Percentiles rank a stretch among this genome's conserved stretches.
phyloP scores from a whole-genome alignment of 805 yeast species.

The Starmera dryadoides region DNA sequence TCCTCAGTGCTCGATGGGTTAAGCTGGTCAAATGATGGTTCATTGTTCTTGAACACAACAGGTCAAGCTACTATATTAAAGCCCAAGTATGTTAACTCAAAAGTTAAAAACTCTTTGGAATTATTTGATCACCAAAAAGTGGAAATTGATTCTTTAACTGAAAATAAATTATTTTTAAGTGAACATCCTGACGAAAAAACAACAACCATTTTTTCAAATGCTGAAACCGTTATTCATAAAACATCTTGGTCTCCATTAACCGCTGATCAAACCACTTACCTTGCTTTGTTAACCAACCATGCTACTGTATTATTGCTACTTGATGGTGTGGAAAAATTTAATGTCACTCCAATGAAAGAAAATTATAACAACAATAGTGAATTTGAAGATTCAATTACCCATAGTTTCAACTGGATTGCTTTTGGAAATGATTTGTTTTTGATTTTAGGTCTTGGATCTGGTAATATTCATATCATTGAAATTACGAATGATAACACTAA shows the following conservation, averaged over 20 bases:
- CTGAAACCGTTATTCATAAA: constrained; percentile 7
- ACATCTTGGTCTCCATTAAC: constrained; percentile 18
- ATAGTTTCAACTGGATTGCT: constrained; percentile 14
- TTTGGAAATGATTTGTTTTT: constrained; percentile 3
- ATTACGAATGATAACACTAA: background rate
- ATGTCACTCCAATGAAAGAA: constrained; percentile 4
- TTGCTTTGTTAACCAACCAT: constrained; percentile 16
- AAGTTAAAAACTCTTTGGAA: constrained; percentile 6
- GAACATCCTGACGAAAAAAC: constrained; percentile 13
- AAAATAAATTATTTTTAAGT: constrained; percentile 4
- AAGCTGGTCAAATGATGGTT: constrained; percentile 18
- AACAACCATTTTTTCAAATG: constrained; percentile 8
- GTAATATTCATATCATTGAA: constrained; percentile 4
- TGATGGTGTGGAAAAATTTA: constrained; percentile 6
- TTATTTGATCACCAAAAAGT: constrained; percentile 11
- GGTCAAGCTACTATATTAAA: constrained; percentile 13
- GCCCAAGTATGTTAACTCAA: constrained; percentile 12
- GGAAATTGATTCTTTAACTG: constrained; percentile 8
- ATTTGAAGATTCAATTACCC: constrained; percentile 8
- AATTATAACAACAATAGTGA: constrained; percentile 7
- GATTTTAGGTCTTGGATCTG: constrained; percentile 14
- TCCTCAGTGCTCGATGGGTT: constrained; percentile 5
- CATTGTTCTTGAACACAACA: constrained; percentile 15
- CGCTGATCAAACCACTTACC: constrained; percentile 5
- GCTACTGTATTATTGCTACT: constrained; percentile 9